These are phyloP conservation scores for Aspergillus sp. DNA, from an alignment of 2,329 filamentous ascomycete genomes.

Conservation along the genomic window DNA sequence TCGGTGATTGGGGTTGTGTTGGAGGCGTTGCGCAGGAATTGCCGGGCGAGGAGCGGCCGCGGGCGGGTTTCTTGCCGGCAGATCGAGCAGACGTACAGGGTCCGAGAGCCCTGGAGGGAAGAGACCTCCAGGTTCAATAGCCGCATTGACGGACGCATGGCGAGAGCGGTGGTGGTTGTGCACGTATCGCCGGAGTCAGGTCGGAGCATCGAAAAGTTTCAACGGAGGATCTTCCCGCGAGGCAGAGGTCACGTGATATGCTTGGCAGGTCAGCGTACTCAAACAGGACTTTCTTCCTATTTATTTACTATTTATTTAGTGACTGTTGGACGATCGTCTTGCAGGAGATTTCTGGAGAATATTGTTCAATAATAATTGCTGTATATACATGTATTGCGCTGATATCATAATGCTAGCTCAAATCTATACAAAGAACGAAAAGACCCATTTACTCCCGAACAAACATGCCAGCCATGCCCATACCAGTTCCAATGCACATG, in stretches of 20 bases:
- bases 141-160: constrained; percentile 38
- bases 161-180: constrained; percentile 19
- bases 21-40: constrained; percentile 37
- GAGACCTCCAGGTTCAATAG: constrained; percentile 36
- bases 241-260: constrained; percentile 23
- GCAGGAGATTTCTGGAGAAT: too few relatives aligned
- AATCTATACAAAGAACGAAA: constrained; percentile 8
- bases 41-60: constrained; percentile 27
- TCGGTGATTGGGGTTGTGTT: constrained; percentile 40
- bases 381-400: constrained; percentile 20
- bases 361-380: background rate
- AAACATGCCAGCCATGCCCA: constrained; percentile 70
- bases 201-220: constrained; percentile 18
- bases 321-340: too few relatives aligned
- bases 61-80: constrained; percentile 38
- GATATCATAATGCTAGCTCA: constrained; percentile 12
- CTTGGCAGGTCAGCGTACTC: constrained; percentile 5
- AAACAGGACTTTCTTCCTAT: background rate
- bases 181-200: constrained; percentile 3
- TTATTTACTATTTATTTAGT: too few relatives aligned
- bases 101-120: constrained; percentile 22
- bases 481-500: constrained; percentile 86
- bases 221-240: constrained; percentile 5
- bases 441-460: constrained; percentile 54
- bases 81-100: constrained; percentile 39